phyloP scores from a whole-genome alignment of 371 early-diverging fungal species.

The Chytridiales sp. region DNA sequence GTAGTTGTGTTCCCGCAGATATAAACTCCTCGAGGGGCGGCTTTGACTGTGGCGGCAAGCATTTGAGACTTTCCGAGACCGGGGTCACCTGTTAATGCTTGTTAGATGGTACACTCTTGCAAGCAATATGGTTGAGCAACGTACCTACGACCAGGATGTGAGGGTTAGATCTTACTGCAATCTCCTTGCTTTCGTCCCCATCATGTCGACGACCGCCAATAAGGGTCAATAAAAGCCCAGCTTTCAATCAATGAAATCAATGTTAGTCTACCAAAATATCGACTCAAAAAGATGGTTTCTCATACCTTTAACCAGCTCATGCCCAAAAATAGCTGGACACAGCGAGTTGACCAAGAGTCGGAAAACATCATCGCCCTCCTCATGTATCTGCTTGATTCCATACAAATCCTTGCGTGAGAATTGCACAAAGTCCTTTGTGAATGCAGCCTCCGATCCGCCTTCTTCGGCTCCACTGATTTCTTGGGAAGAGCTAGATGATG shows the following conservation, averaged over 20 bases:
- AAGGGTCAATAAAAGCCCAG: conserved; percentile 64
- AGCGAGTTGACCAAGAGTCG: conserved; percentile 56
- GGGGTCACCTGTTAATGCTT: conserved; percentile 82
- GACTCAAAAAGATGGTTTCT: background rate
- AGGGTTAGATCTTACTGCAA: conserved; percentile 58
- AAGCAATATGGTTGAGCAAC: background rate
- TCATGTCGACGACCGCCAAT: conserved; percentile 60
- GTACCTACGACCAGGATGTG: conserved; percentile 72
- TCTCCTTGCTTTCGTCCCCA: conserved; percentile 25
- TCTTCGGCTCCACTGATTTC: conserved; percentile 16
- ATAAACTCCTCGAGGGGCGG: conserved; percentile 97
- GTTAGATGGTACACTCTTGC: background rate
- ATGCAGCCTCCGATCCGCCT: conserved; percentile 3
- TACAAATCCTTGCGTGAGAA: conserved; percentile 55
- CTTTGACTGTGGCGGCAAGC: conserved; percentile 74
- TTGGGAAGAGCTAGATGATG: conserved; percentile 45
- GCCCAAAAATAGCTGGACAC: conserved; percentile 67
- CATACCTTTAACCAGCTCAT: conserved; percentile 62
- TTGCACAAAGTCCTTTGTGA: conserved; percentile 48
- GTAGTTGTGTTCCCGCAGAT: conserved; percentile 93
- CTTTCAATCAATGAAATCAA: conserved; percentile 25
- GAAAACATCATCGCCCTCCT: conserved; percentile 42
- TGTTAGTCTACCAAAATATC: background rate
- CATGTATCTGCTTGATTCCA: conserved; percentile 55
- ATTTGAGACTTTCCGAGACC: conserved; percentile 99